Evolutionary conservation across 371 early-diverging fungal species (phyloP).

Genomic region (Apophysomyces sp.): DNA sequence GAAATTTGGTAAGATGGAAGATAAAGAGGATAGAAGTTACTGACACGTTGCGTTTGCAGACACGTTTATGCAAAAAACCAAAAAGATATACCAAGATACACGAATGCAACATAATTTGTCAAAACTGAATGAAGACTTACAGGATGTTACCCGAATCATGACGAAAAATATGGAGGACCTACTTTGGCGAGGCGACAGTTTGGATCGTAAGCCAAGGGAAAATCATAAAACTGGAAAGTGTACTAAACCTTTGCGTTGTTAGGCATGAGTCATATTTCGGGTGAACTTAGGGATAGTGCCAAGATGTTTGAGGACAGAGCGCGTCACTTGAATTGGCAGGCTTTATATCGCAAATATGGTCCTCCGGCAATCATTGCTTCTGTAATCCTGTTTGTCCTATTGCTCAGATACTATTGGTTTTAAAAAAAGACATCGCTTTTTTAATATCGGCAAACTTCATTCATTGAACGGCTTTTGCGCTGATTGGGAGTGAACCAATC

Average conservation of each 20-base stretch:
- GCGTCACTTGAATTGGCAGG: slow-evolving; percentile 80
- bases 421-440: slow-evolving; percentile 21
- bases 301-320: slow-evolving; percentile 61
- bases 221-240: background rate
- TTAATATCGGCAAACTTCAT: background rate
- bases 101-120: slow-evolving; percentile 90
- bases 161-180: slow-evolving; percentile 97
- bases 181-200: slow-evolving; percentile 87
- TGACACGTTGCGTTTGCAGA: slow-evolving; percentile 48
- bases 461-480: background rate
- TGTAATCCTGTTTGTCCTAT: slow-evolving; percentile 79
- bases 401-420: slow-evolving; percentile 72
- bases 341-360: slow-evolving; percentile 93
- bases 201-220: slow-evolving; percentile 71
- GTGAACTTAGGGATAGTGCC: slow-evolving; percentile 54
- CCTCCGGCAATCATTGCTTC: slow-evolving; percentile 79
- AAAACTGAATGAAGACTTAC: slow-evolving; percentile 93
- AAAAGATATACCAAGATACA: slow-evolving; percentile 93
- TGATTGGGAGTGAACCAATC: background rate
- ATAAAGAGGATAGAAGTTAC: background rate
- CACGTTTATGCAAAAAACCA: slow-evolving; percentile 96
- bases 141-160: slow-evolving; percentile 97
- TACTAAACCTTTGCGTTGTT: background rate
- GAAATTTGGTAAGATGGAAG: slow-evolving; percentile 88
- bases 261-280: slow-evolving; percentile 53